These are phyloP conservation scores for Protomyces inouyei DNA, from an alignment of 1,139 yeast species.

Conservation along the genomic window DNA sequence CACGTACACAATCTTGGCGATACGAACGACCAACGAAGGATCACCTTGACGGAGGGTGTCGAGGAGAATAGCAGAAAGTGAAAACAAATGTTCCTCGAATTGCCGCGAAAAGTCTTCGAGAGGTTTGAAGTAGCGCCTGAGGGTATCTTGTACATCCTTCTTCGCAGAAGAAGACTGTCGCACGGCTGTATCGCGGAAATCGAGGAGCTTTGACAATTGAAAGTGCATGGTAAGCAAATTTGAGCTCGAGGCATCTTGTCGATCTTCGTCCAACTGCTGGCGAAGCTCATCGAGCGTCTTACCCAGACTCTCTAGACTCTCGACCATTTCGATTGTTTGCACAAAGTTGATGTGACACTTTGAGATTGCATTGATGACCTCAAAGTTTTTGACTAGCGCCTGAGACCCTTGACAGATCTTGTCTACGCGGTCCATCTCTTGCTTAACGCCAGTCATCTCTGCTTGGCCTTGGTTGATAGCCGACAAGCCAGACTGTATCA, in stretches of 20 bases:
- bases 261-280: slow-evolving; percentile 48
- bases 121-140: slow-evolving; percentile 55
- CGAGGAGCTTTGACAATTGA: slow-evolving; percentile 63
- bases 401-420: slow-evolving; percentile 36
- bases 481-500: slow-evolving; percentile 44
- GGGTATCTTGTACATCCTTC: slow-evolving; percentile 67
- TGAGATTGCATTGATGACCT: slow-evolving; percentile 54
- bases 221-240: slow-evolving; percentile 64
- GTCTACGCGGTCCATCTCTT: slow-evolving; percentile 36
- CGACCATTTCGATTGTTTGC: slow-evolving; percentile 61
- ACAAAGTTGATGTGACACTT: slow-evolving; percentile 65
- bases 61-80: slow-evolving; percentile 58
- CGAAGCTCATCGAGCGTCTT: slow-evolving; percentile 51
- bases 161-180: slow-evolving; percentile 52
- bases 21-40: slow-evolving; percentile 59
- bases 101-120: slow-evolving; percentile 49
- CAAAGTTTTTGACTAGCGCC: slow-evolving; percentile 47
- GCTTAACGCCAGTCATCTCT: slow-evolving; percentile 36
- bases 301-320: slow-evolving; percentile 57
- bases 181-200: slow-evolving; percentile 69
- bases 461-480: slow-evolving; percentile 38
- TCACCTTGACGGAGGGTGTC: slow-evolving; percentile 69
- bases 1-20: slow-evolving; percentile 69
- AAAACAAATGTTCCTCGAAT: slow-evolving; percentile 61
- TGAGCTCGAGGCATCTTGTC: slow-evolving; percentile 52